Conservation (phyloP, 495 filamentous ascomycete genomes). For the Talaromyces wortmannii region DNA sequence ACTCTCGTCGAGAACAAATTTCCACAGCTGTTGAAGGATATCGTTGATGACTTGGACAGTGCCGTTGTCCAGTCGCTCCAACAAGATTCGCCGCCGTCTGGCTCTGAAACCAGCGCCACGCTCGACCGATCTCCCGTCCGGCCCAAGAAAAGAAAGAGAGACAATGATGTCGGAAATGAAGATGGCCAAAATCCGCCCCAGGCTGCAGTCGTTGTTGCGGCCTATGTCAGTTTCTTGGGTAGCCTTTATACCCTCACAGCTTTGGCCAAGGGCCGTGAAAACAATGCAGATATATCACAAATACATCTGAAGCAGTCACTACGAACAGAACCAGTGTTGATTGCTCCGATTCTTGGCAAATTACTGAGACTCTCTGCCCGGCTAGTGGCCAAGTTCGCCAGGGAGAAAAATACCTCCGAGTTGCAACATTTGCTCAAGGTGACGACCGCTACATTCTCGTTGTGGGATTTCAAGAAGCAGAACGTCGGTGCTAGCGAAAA, state of each 20-base stretch:
- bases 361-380: slow-evolving; percentile 28
- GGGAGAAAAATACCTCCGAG: slow-evolving; percentile 28
- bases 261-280: slow-evolving; percentile 18
- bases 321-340: slow-evolving; percentile 35
- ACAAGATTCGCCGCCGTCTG: slow-evolving; percentile 18
- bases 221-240: slow-evolving; percentile 31
- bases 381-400: slow-evolving; percentile 24
- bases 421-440: slow-evolving; percentile 34
- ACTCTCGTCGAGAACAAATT: slow-evolving; percentile 47
- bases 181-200: neutral
- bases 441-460: slow-evolving; percentile 26
- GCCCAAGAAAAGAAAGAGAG: slow-evolving; percentile 7
- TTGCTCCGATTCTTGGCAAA: slow-evolving; percentile 38
- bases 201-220: neutral
- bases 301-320: slow-evolving; percentile 48
- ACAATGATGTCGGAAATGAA: slow-evolving; percentile 13
- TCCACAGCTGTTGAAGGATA: slow-evolving; percentile 30
- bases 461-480: slow-evolving; percentile 40
- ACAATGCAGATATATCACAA: slow-evolving; percentile 29
- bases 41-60: slow-evolving; percentile 29
- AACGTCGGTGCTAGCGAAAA: slow-evolving; percentile 30
- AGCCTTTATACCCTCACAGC: slow-evolving; percentile 27
- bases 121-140: slow-evolving; percentile 19
- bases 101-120: slow-evolving; percentile 32
- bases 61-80: slow-evolving; percentile 25